These are phyloP conservation scores for Boletus barrowsii DNA, from an alignment of 768 basidiomycete genomes.

Conservation along the genomic window DNA sequence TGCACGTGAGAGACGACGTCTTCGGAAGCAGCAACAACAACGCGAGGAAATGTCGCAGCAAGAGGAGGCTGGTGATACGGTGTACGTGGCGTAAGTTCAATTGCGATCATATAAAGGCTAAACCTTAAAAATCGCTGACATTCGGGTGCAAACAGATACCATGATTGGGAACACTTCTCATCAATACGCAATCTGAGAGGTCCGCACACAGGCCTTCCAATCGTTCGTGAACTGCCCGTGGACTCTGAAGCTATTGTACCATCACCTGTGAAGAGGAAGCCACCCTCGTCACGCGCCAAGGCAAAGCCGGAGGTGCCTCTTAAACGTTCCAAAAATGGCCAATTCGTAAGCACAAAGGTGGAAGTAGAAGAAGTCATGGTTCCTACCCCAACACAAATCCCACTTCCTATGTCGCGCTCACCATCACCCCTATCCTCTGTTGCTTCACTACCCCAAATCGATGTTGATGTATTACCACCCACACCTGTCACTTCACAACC, in stretches of 20 bases:
- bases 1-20: conserved; percentile 44
- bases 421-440: conserved; percentile 33
- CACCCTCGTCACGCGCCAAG: conserved; percentile 31
- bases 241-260: conserved; percentile 30
- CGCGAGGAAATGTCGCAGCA: conserved; percentile 19
- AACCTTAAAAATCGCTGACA: conserved; percentile 9
- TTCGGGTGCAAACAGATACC: conserved; percentile 51
- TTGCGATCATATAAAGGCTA: conserved; percentile 6
- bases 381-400: conserved; percentile 32
- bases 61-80: conserved; percentile 37
- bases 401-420: conserved; percentile 39
- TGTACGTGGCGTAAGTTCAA: conserved; percentile 80
- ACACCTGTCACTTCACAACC: conserved; percentile 23
- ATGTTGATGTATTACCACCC: conserved; percentile 29
- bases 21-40: conserved; percentile 38
- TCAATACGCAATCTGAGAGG: conserved; percentile 86
- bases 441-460: conserved; percentile 22
- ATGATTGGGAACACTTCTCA: conserved; percentile 95
- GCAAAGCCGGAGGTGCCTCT: conserved; percentile 14
- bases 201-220: conserved; percentile 74
- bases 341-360: conserved; percentile 19
- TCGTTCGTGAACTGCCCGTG: conserved; percentile 50
- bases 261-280: conserved; percentile 35
- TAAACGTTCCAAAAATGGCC: conserved; percentile 23
- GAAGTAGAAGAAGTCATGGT: conserved; percentile 20